phyloP scores from a whole-genome alignment of 2,329 filamentous ascomycete genomes.

The Helminthosporium solani region DNA sequence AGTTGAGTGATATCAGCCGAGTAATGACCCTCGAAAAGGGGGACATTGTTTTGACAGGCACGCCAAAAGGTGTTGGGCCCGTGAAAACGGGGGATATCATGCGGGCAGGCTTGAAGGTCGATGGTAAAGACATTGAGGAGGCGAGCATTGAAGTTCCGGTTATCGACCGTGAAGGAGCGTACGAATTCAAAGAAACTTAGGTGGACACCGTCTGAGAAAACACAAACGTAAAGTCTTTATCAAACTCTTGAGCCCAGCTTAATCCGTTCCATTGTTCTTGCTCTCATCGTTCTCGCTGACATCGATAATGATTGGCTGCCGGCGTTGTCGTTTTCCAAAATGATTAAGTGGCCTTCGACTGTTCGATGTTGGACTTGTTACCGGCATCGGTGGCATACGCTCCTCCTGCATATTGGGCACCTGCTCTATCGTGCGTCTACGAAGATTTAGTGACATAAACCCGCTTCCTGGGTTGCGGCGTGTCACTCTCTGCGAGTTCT shows the following conservation, averaged over 20 bases:
- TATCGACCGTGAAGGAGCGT: conserved; percentile 74
- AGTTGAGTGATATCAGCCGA: conserved; percentile 86
- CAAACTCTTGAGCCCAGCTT: too few species aligned
- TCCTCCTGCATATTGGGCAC: too few species aligned
- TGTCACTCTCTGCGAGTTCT: neutral
- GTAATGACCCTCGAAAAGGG: conserved; percentile 93
- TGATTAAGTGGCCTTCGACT: too few species aligned
- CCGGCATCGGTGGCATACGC: too few species aligned
- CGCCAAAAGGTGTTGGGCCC: conserved; percentile 89
- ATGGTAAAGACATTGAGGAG: conserved; percentile 80
- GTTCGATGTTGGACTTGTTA: too few species aligned
- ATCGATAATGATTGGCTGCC: too few species aligned
- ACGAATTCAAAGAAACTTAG: conserved; percentile 64
- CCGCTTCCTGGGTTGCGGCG: neutral
- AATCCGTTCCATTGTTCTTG: too few species aligned
- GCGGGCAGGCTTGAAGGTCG: conserved; percentile 76
- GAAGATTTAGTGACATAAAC: neutral
- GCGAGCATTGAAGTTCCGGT: conserved; percentile 81
- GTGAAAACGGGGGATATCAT: conserved; percentile 86
- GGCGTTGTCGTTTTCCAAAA: too few species aligned
- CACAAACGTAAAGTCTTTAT: too few species aligned
- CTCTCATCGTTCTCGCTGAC: too few species aligned
- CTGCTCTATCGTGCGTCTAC: neutral
- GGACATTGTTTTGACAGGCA: conserved; percentile 94
- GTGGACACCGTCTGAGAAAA: neutral